Base-by-base conservation (phyloP, 2,329 filamentous ascomycete species). In the Fusarium neocosmosporiellum region DNA sequence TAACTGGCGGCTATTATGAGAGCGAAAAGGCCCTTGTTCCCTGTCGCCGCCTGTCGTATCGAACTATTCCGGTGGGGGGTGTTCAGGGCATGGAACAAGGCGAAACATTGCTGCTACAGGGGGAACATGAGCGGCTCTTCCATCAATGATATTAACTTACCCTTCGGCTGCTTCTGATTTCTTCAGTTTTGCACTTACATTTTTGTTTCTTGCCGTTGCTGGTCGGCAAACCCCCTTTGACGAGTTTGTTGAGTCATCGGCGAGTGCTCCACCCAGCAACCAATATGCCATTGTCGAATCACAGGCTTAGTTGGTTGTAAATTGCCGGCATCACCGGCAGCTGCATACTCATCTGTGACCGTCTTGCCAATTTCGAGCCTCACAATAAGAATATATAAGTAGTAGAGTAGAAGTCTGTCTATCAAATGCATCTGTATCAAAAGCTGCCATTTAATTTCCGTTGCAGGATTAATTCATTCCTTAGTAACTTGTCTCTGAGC, bases 241-340 rank as follows among this genome's bases (percentile, higher is more conserved):
- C 31, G 27, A 27, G 48, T 20, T 18, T 13, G 37, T 65, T 76
- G 74, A 76, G 74, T 77, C 74, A 76, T n/a, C 70, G 70, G 67
- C 72, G 62, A 76, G 69, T 33, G 53, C 53, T 68, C 39, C 27
- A 36, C 50, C 22, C n/a, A 39, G 33, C 58, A 37, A 53, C 34
- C 14, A 59, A 39, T 9, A 41, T 6, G 22, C 39, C n/a, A 43
- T 53, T 53, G 31, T 22, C 43, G 41, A 53, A 31, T 48, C 55
- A 58, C 11, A 20, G 27, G 31, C 43, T 41, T 69, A 50, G 66
- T 69, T 69, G 55, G 69, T 37, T 10, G 27, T 48, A 33, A 10
- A 54, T 37, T 7, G 11, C 13, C 41, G 29, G 58, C 16, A n/a
- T 20, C 39, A 46, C 24, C n/a, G 16, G 36, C 36, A 24, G 18